A percentile compares a stretch with the other conserved stretches of the same genome.
phyloP scores from a whole-genome alignment of 2,329 filamentous ascomycete genomes.

The Fusarium foetens region DNA sequence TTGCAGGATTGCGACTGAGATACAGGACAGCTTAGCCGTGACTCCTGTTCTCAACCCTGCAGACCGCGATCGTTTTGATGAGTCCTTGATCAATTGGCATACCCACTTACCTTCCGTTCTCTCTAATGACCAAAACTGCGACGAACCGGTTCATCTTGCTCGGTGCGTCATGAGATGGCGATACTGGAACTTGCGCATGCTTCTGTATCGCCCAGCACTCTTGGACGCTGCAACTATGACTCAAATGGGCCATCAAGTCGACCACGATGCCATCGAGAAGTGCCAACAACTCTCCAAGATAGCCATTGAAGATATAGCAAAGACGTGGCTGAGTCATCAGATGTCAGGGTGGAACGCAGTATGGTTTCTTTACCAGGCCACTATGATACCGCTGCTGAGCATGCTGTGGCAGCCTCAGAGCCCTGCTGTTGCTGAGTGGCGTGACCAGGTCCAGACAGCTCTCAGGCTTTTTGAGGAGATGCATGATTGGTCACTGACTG shows the following conservation, averaged over 20 bases:
- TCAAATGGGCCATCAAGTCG: not conserved
- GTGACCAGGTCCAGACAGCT: not conserved
- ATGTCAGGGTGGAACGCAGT: slow-evolving; percentile 15
- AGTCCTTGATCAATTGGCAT: not conserved
- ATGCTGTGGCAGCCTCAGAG: slow-evolving; percentile 1
- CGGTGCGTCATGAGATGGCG: slow-evolving; percentile 6
- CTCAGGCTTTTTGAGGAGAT: not conserved
- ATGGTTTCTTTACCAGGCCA: slow-evolving; percentile 9
- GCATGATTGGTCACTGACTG: not conserved
- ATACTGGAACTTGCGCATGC: slow-evolving; percentile 14
- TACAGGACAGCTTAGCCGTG: slow-evolving; percentile 1
- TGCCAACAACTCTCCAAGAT: slow-evolving; percentile 1
- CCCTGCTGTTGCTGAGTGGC: not conserved
- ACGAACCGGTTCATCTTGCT: slow-evolving; percentile 1
- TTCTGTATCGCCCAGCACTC: not conserved
- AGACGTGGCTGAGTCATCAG: not conserved
- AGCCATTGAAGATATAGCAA: not conserved
- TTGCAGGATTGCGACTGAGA: slow-evolving; percentile 8
- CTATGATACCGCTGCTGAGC: slow-evolving; percentile 2
- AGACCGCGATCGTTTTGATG: not conserved
- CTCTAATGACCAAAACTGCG: not conserved
- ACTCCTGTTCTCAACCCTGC: not conserved
- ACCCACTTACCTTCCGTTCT: not conserved
- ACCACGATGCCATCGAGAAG: not conserved
- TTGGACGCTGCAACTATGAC: not conserved